Evolutionary conservation across 1,139 yeast species (phyloP), one percentile per base, ranked within the genome.

Genomic region (Candida sanyaensis): DNA sequence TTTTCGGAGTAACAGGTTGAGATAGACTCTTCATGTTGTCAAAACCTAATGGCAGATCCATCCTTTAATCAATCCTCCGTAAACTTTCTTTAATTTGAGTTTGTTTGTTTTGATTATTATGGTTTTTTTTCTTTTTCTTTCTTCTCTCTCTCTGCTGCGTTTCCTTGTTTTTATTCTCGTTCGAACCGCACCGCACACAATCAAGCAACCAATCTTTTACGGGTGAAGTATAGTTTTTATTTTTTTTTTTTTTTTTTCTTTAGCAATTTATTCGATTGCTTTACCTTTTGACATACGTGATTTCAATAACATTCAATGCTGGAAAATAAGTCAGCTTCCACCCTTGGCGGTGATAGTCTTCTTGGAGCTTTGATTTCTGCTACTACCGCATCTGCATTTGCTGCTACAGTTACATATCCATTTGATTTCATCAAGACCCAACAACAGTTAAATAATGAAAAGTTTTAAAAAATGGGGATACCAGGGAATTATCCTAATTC

Each of bases 401-500:
- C 90, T 44, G 83, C 95, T 1, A 75, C 84, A 0, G 57, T 84
- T 13, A 86, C 96, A 0, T 90, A 88, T 61, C 97, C 98, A 0
- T 79, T 92, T 55, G 98, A 92, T 63, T 88, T 82, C 58, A 65
- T 86, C 51, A 92, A 92, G 64, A 87, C 95, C 24, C 81, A 86
- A 52, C 75, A 82, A 55, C 92, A 88, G 63, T 69, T 88, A 49
- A 73, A 79, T 57, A 64, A 71, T 45, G 65, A 68, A 48, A 69
- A 67, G 30, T 52, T 72, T 71, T 63, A 65, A 56, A 24, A 72
- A 68, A 48, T 73, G 67, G 57, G 66, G 37, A 63, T 64, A 39
- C 72, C 67, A 50, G 67, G 69, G 57, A 73, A 77, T 62, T 63
- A 67, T 48, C 77, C 82, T 7, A 55, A 66, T 21, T 58, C 72